These are phyloP conservation scores for Malus hybrid DNA, from an alignment of 331 rosid genomes.

Conservation along the genomic window DNA sequence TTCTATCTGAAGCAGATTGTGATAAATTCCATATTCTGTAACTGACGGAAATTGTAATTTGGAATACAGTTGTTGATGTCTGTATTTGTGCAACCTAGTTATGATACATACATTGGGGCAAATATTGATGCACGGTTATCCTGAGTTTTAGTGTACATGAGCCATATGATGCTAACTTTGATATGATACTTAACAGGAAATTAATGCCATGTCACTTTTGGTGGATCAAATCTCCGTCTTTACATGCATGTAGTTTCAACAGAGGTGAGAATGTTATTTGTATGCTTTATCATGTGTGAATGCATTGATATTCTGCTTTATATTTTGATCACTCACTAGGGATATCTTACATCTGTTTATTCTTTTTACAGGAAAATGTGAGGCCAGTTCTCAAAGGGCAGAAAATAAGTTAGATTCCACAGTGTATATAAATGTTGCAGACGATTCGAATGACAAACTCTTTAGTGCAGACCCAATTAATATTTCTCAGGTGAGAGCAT, in stretches of 20 bases:
- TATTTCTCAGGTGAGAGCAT: conserved; percentile 34
- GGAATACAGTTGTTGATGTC: neutral
- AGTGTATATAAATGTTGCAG: conserved; percentile 22
- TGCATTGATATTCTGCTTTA: neutral
- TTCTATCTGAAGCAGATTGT: neutral
- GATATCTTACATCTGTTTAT: conserved; percentile 5
- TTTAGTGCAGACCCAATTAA: conserved; percentile 14
- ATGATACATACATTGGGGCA: neutral
- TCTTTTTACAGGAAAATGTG: conserved; percentile 49
- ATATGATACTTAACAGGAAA: conserved; percentile 38
- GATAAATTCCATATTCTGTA: neutral
- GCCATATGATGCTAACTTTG: conserved; percentile 5
- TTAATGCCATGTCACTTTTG: conserved; percentile 24
- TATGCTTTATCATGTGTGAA: neutral
- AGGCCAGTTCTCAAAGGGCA: conserved; percentile 35
- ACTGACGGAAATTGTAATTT: neutral
- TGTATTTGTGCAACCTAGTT: neutral
- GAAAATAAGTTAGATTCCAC: conserved; percentile 28
- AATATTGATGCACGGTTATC: neutral
- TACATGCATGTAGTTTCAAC: conserved; percentile 18
- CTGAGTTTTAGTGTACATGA: neutral
- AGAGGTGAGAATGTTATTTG: conserved; percentile 35
- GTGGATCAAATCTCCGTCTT: conserved; percentile 36
- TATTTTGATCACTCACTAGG: conserved; percentile 5
- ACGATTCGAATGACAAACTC: conserved; percentile 25